Base-by-base conservation (phyloP, 2,329 filamentous ascomycete genomes). In the Trichoderma polysporum region DNA sequence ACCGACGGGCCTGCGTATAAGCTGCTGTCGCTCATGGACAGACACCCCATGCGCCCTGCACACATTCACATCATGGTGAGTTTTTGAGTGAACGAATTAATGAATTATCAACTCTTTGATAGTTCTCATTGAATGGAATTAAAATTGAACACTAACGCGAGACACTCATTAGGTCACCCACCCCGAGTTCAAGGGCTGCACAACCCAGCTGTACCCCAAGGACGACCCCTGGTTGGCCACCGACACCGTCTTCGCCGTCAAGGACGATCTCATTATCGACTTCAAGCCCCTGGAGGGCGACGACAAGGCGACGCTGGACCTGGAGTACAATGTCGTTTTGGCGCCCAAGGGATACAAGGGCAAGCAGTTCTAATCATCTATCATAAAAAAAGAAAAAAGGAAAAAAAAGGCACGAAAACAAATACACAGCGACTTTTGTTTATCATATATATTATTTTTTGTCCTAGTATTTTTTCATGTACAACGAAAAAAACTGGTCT, bases 201-300 rank as follows among this genome's bases (percentile, higher is more conserved):
- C 90, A 1, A 93, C 91, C 0, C 91, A 94, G 77, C 88, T 94
- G 62, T 94, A 93, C 76, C 90, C 92, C 77, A 84, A 84, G 69
- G 82, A 86, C 69, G 86, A 90, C 78, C 84, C 86, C 57, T 91
- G 91, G 75, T 82, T 93, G 29, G 75, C 77, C 41, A 76, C 76
- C 1, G 79, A 80, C 58, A 77, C 77, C 49, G 83, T 84, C 35
- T 86, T 84, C 69, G 84, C 83, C 41, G 84, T 86, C 71, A 86
- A 86, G 77, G 79, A 83, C 56, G 83, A 84, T 56, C 74, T 86
- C 4, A 72, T 85, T 2, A 77, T 85, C 15, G 78, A 83, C 69
- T 86, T 86, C 73, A 81, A 79, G 71, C 82, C 83, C 10, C 73
- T 81, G 35, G 62, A 77, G 68, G 76, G 76, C 41, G 79, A 81